Conservation (phyloP, 164 flowering plant species). For the Nymphaea thermarum region DNA sequence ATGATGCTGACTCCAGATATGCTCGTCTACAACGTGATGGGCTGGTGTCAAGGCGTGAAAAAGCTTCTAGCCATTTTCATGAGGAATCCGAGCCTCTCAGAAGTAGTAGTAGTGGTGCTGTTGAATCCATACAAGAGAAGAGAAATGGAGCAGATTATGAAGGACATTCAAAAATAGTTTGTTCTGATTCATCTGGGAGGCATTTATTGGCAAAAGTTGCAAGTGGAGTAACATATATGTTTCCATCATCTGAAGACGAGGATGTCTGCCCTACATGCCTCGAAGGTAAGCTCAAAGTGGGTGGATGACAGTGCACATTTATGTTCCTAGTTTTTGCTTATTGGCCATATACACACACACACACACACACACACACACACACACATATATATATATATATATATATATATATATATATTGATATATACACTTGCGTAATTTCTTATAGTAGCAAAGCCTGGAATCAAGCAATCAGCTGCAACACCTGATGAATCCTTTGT, state of each 20-base stretch:
- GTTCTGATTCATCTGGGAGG: conserved; percentile 38
- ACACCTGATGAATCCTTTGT: too few relatives aligned
- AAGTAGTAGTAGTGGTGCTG: conserved; percentile 29
- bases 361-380: too few relatives aligned
- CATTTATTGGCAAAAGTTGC: conserved; percentile 30
- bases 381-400: too few relatives aligned
- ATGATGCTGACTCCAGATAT: conserved; percentile 76
- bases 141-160: conserved; percentile 48
- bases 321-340: not conserved
- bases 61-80: conserved; percentile 76
- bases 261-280: conserved; percentile 99
- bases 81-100: conserved; percentile 74
- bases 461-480: too few relatives aligned
- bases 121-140: conserved; percentile 40
- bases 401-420: too few relatives aligned
- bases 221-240: conserved; percentile 29
- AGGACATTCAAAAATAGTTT: conserved; percentile 40
- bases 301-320: not conserved
- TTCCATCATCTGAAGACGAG: conserved; percentile 80
- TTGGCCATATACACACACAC: not conserved
- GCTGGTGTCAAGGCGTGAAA: conserved; percentile 65
- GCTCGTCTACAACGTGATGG: conserved; percentile 57
- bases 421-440: too few relatives aligned
- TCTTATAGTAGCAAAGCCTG: too few relatives aligned
- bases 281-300: conserved; percentile 44